Base-by-base conservation (phyloP, 345 rosid species). In the Citrus australasica region DNA sequence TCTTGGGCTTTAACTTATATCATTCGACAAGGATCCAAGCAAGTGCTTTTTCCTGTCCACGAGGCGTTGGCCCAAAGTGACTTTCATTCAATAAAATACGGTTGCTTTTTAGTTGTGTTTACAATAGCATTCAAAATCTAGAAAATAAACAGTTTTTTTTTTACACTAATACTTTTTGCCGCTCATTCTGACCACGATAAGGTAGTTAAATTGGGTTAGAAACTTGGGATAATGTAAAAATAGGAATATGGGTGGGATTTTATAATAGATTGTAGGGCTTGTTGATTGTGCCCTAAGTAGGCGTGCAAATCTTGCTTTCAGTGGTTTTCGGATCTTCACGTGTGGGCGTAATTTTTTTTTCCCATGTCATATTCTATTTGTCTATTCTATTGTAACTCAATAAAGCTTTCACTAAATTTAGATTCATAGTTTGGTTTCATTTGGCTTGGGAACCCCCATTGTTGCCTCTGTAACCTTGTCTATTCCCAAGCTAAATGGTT, bases 241-340 rank as follows among this genome's bases (percentile, higher is more conserved):
- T 25, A 74, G 56, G 68, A 37, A 61, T 27, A 37, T 2, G 59
- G 38, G 69, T 27, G 68, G 58, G 60, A 74, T 40, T 61, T 16
- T 35, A 58, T 38, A 63, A 25, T 21, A 27, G 5, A n/a, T 13
- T 38, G 58, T 38, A 38, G 21, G 25, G 51, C 66, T 58, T 38
- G 55, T 38, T 28, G 5, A 40, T 75, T 63, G 48, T 7, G 38
- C 68, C 30, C 27, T 27, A 48, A 48, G 46, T 35, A 63, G 48
- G 72, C 32, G 37, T 42, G 60, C 30, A 63, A 46, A 63, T 63
- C 40, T 63, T 63, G 78, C 30, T 42, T 75, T 38, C 68, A 40
- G 8, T 60, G 53, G 37, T 58, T 61, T 14, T 74, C 59, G 67
- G 13, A 61, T n/a, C 33, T 32, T 73, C 67, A 37, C 17, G n/a